phyloP scores from a whole-genome alignment of 2,329 filamentous ascomycete genomes.

The Zasmidium angulare region DNA sequence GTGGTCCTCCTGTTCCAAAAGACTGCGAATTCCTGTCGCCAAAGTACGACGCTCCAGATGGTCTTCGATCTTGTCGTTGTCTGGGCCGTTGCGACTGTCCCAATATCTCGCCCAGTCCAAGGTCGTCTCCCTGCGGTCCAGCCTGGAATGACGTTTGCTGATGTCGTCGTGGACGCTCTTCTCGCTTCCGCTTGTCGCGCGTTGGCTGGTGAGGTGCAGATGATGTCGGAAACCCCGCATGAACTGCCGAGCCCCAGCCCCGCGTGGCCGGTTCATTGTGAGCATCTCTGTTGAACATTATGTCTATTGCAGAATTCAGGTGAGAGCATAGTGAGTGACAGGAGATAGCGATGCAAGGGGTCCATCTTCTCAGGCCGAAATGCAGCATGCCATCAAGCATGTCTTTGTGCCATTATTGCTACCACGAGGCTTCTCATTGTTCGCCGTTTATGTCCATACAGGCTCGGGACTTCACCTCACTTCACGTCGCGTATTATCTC shows the following conservation, averaged over 20 bases:
- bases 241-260: background rate
- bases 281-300: background rate
- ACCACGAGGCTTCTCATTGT: background rate
- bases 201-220: background rate
- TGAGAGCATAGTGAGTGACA: too few relatives aligned
- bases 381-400: background rate
- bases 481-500: background rate
- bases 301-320: too few relatives aligned
- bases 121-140: too few relatives aligned
- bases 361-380: background rate
- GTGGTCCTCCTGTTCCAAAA: too few relatives aligned
- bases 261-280: background rate
- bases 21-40: too few relatives aligned
- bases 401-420: background rate
- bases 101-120: too few relatives aligned
- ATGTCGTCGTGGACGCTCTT: background rate
- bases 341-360: too few relatives aligned
- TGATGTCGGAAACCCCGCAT: background rate
- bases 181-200: background rate
- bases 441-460: background rate
- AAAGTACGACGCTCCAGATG: too few relatives aligned
- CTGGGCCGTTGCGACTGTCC: too few relatives aligned
- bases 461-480: background rate
- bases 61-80: too few relatives aligned
- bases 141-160: background rate